Evolutionary conservation across 768 basidiomycete genomes (phyloP).

Genomic region (Termitomyces sp.): DNA sequence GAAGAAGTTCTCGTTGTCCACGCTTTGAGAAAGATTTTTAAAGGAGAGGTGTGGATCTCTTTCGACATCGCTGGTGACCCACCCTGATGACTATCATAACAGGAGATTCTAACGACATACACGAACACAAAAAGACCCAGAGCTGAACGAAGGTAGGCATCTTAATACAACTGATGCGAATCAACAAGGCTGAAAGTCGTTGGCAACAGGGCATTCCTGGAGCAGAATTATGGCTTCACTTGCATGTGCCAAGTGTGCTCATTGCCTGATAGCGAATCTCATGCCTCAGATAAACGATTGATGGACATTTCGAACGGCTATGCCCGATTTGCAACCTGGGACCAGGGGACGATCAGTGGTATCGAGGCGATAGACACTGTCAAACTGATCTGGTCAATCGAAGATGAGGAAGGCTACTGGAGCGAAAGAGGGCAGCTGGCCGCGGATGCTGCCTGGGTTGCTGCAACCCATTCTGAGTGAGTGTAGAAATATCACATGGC

Average conservation of each 20-base stretch:
- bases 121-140: slow-evolving; percentile 55
- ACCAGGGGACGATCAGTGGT: slow-evolving; percentile 40
- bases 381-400: slow-evolving; percentile 54
- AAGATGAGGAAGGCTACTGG: slow-evolving; percentile 63
- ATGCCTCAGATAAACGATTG: slow-evolving; percentile 51
- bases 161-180: background rate
- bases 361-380: slow-evolving; percentile 47
- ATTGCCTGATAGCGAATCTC: slow-evolving; percentile 45
- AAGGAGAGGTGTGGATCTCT: slow-evolving; percentile 43
- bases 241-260: slow-evolving; percentile 62
- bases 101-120: slow-evolving; percentile 67
- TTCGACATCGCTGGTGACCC: slow-evolving; percentile 5
- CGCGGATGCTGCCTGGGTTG: slow-evolving; percentile 58
- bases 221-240: slow-evolving; percentile 52
- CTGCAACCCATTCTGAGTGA: slow-evolving; percentile 64
- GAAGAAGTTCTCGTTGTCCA: slow-evolving; percentile 53
- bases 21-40: slow-evolving; percentile 51
- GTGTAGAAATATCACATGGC: slow-evolving; percentile 23
- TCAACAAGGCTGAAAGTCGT: background rate
- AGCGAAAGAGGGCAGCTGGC: slow-evolving; percentile 65
- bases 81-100: slow-evolving; percentile 1
- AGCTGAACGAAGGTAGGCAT: slow-evolving; percentile 48
- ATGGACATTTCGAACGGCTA: slow-evolving; percentile 45
- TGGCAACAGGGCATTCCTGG: slow-evolving; percentile 45
- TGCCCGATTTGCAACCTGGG: slow-evolving; percentile 49